Percentiles rank a stretch among this genome's conserved stretches.
Conservation (phyloP, 169 alveolate genomes). For the Plasmodium berghei region DNA sequence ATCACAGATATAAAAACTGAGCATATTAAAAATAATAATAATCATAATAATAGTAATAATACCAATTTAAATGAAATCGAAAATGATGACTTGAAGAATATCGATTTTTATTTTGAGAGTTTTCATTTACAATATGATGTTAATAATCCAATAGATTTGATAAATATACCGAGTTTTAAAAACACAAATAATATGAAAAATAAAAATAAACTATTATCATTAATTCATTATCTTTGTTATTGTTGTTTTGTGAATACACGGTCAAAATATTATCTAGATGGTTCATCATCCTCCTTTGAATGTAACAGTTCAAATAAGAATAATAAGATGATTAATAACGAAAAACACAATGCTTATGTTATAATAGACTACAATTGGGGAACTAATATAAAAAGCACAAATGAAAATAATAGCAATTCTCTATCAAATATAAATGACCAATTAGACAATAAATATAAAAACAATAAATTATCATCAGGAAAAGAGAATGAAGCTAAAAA, state of each 20-base stretch:
- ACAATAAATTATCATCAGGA: too few relatives aligned
- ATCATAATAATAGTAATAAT: not conserved
- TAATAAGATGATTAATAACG: not conserved
- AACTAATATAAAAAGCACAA: not conserved
- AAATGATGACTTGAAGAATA: not conserved
- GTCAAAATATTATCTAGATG: conserved; percentile 21
- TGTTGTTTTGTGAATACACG: conserved; percentile 74
- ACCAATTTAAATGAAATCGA: not conserved
- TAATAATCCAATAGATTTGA: conserved; percentile 45
- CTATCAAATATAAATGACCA: too few relatives aligned
- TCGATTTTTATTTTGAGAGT: conserved; percentile 55
- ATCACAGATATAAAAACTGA: not conserved
- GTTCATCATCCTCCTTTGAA: not conserved
- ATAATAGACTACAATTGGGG: not conserved
- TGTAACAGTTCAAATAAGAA: not conserved
- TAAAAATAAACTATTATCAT: conserved; percentile 51
- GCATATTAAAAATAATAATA: not conserved
- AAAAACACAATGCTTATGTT: not conserved
- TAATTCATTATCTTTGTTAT: conserved; percentile 74
- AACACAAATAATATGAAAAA: conserved; percentile 41
- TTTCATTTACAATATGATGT: conserved; percentile 40
- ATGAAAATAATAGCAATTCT: not conserved
- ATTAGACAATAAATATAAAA: too few relatives aligned
- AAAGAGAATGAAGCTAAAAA: too few relatives aligned
- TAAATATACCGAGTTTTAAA: conserved; percentile 15